Conservation (phyloP, 768 basidiomycete genomes). For the Lactarius quietus region DNA sequence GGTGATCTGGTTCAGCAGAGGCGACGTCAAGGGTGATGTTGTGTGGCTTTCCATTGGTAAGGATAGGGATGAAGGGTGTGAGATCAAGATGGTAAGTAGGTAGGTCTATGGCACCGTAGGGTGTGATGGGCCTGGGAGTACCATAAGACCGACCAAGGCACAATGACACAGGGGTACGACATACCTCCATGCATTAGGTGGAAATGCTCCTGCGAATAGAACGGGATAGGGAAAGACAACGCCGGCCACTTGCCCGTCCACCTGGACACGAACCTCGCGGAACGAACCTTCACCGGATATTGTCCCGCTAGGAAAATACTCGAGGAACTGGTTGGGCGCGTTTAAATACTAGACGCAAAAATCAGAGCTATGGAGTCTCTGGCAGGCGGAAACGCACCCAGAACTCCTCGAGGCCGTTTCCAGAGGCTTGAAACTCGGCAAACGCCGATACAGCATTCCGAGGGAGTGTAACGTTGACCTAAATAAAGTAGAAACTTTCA, state of each 20-base stretch:
- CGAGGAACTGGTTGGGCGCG: slow-evolving; percentile 54
- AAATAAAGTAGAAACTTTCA: background rate
- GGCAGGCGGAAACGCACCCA: slow-evolving; percentile 49
- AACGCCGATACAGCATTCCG: slow-evolving; percentile 62
- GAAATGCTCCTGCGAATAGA: slow-evolving; percentile 31
- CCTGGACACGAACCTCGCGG: slow-evolving; percentile 59
- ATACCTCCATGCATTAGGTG: slow-evolving; percentile 67
- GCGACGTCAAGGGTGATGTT: slow-evolving; percentile 69
- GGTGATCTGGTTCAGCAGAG: slow-evolving; percentile 62
- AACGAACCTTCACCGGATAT: slow-evolving; percentile 51
- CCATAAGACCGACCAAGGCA: background rate
- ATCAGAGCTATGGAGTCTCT: too few species aligned
- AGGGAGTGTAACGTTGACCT: slow-evolving; percentile 70
- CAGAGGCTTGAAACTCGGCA: slow-evolving; percentile 69
- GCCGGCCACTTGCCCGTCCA: slow-evolving; percentile 55
- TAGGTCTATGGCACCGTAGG: background rate
- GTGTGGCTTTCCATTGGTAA: slow-evolving; percentile 42
- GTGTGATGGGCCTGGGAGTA: too few species aligned
- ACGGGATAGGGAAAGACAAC: slow-evolving; percentile 51
- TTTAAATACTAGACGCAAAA: slow-evolving; percentile 60
- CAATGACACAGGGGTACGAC: slow-evolving; percentile 2
- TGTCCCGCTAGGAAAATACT: slow-evolving; percentile 47
- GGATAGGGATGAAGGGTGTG: background rate
- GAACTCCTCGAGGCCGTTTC: slow-evolving; percentile 66
- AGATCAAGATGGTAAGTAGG: background rate